phyloP scores from a whole-genome alignment of 768 basidiomycete genomes.

The Paxillus ammoniavirescens region DNA sequence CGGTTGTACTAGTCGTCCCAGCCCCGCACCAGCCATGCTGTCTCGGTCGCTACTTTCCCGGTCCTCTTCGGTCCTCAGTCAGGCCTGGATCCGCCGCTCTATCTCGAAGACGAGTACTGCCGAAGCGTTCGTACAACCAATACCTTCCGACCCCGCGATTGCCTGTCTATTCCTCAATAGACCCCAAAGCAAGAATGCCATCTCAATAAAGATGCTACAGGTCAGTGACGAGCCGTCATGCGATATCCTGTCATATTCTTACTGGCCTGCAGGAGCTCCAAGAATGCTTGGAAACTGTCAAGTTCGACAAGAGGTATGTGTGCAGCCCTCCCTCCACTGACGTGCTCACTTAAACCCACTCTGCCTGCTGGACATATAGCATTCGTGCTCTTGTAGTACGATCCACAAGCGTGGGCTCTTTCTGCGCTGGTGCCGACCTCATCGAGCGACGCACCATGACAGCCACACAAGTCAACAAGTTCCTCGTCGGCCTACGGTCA shows the following conservation, averaged over 20 bases:
- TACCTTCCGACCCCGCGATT: slow-evolving; percentile 59
- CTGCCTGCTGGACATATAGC: slow-evolving; percentile 33
- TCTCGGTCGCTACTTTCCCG: background rate
- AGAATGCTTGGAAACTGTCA: slow-evolving; percentile 63
- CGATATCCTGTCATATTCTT: slow-evolving; percentile 2
- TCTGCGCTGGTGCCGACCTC: slow-evolving; percentile 93
- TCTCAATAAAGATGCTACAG: slow-evolving; percentile 69
- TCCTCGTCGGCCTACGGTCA: slow-evolving; percentile 72
- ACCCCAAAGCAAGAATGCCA: slow-evolving; percentile 84
- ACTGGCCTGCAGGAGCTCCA: slow-evolving; percentile 58
- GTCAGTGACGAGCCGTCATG: slow-evolving; percentile 34
- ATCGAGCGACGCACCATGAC: slow-evolving; percentile 84
- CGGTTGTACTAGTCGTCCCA: no score
- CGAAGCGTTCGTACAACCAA: slow-evolving; percentile 49
- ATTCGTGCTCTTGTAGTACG: slow-evolving; percentile 81
- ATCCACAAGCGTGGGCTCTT: slow-evolving; percentile 72
- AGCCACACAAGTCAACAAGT: slow-evolving; percentile 66
- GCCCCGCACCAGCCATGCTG: slow-evolving; percentile 2
- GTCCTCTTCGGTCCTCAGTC: background rate
- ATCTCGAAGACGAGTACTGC: slow-evolving; percentile 21
- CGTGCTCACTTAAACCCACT: background rate
- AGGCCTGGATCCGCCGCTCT: slow-evolving; percentile 9
- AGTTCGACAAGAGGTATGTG: slow-evolving; percentile 62
- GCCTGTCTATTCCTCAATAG: slow-evolving; percentile 76
- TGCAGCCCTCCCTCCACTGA: background rate